Percentiles rank a stretch among this genome's conserved stretches.
phyloP scores from a whole-genome alignment of 192 early-diverging fungal species.

The Entophlyctis luteolus region DNA sequence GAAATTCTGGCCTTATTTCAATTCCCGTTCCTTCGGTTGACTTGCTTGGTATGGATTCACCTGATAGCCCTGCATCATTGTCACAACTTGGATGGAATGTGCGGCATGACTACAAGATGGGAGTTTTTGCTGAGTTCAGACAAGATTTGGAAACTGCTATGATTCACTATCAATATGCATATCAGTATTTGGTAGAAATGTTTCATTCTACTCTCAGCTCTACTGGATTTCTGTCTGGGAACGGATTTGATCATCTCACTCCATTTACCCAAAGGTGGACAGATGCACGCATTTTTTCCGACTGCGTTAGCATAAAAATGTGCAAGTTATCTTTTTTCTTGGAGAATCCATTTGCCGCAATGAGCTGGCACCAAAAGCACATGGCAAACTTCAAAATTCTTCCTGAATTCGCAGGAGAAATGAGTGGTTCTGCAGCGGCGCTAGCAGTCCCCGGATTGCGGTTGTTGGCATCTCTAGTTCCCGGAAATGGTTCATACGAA shows the following conservation, averaged over 20 bases:
- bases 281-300: slow-evolving; percentile 68
- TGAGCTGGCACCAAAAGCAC: slow-evolving; percentile 70
- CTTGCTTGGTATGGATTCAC: not conserved
- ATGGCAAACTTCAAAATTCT: slow-evolving; percentile 58
- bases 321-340: slow-evolving; percentile 71
- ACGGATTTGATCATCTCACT: slow-evolving; percentile 35
- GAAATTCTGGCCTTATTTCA: not conserved
- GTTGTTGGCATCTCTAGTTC: slow-evolving; percentile 19
- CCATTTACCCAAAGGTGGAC: slow-evolving; percentile 62
- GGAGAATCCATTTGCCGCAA: slow-evolving; percentile 61
- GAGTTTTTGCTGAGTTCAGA: slow-evolving; percentile 52
- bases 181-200: slow-evolving; percentile 63
- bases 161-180: slow-evolving; percentile 67
- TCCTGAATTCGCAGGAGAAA: slow-evolving; percentile 48
- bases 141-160: slow-evolving; percentile 50
- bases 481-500: slow-evolving; percentile 72
- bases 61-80: slow-evolving; percentile 18
- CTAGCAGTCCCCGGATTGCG: slow-evolving; percentile 24
- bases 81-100: slow-evolving; percentile 63
- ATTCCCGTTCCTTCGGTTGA: not conserved
- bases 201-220: slow-evolving; percentile 45
- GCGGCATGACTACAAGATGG: slow-evolving; percentile 76
- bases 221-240: slow-evolving; percentile 35
- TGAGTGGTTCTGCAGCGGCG: not conserved
- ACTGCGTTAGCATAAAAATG: slow-evolving; percentile 76